Evolutionary conservation across 2,329 filamentous ascomycete species (phyloP).

Genomic region (Lithohypha guttulata): DNA sequence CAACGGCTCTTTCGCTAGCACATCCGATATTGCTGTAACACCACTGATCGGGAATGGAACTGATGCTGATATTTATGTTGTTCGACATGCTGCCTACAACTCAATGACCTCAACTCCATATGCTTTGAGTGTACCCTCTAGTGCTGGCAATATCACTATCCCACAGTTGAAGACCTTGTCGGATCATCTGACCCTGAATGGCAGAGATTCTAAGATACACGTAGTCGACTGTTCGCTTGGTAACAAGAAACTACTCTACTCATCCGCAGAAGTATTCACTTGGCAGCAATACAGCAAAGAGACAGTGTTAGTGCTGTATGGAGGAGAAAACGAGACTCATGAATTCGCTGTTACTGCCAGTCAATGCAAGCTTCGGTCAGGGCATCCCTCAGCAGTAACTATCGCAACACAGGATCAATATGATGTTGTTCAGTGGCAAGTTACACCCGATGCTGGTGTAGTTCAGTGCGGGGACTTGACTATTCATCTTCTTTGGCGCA

Average conservation of each 20-base stretch:
- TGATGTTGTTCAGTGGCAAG: constrained; percentile 42
- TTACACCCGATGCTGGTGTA: constrained; percentile 37
- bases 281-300: constrained; percentile 24
- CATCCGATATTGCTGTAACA: constrained; percentile 45
- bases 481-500: constrained; percentile 25
- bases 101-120: constrained; percentile 49
- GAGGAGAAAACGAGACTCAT: constrained; percentile 30
- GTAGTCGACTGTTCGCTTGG: constrained; percentile 33
- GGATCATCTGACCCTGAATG: constrained; percentile 29
- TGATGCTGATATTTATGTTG: constrained; percentile 52
- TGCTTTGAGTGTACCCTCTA: constrained; percentile 46
- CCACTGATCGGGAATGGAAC: constrained; percentile 47
- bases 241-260: constrained; percentile 33
- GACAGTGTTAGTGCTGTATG: constrained; percentile 32
- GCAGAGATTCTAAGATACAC: constrained; percentile 36
- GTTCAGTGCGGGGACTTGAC: constrained; percentile 28
- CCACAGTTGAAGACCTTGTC: too few species aligned
- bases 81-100: constrained; percentile 57
- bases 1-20: constrained; percentile 41
- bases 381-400: constrained; percentile 17
- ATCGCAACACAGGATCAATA: constrained; percentile 11
- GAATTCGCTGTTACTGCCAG: constrained; percentile 30
- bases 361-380: constrained; percentile 22
- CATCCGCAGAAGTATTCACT: constrained; percentile 35
- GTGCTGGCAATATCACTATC: constrained; percentile 29